Base-by-base conservation (phyloP, 768 basidiomycete species). In the Mycena vitilis region DNA sequence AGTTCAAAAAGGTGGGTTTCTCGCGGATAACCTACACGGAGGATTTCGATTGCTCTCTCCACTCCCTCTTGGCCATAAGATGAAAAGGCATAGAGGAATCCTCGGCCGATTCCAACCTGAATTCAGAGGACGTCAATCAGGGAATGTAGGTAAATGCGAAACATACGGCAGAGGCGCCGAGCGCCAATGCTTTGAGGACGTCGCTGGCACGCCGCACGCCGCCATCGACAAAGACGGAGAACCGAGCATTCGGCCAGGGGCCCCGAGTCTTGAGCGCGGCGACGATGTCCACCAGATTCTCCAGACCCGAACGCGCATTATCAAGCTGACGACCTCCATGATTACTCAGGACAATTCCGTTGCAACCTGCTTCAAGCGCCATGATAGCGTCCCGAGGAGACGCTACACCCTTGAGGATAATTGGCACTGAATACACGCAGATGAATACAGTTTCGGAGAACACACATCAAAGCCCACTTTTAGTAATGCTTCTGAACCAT, bases 41-140 rank as follows among this genome's bases (percentile, higher is more conserved):
- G 78, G 59, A 96, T 94, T 73, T 94, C 87, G 62, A 98, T 76
- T 1, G 94, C 93, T 69, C 86, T 88, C 62, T 94, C 91, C 36
- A 96, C 92, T 9, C 96, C 96, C 23, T 93, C 93, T 58, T 86
- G 83, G 0, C 97, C 97, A 77, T 98, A 98, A 0, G 94, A 83
- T 8, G 91, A 95, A 81, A 91, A 95, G 0, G 95, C 91, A 75
- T 95, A 96, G 36, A 96, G 74, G 81, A 96, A 95, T 10, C 94
- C 93, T 34, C 95, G 85, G 8, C 95, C 95, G 30, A 96, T 81
- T 10, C 95, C 94, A 42, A 96, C 92, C 82, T 81, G n/a, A 76
- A 20, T 22, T 34, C 8, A 30, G 49, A 18, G 20, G 42, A 79
- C 23, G 83, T 77, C 45, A 86, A 76, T 55, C 81, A 83, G 48